These are phyloP conservation scores for Aspergillus texensis DNA, from an alignment of 2,329 filamentous ascomycete genomes.

Conservation along the genomic window DNA sequence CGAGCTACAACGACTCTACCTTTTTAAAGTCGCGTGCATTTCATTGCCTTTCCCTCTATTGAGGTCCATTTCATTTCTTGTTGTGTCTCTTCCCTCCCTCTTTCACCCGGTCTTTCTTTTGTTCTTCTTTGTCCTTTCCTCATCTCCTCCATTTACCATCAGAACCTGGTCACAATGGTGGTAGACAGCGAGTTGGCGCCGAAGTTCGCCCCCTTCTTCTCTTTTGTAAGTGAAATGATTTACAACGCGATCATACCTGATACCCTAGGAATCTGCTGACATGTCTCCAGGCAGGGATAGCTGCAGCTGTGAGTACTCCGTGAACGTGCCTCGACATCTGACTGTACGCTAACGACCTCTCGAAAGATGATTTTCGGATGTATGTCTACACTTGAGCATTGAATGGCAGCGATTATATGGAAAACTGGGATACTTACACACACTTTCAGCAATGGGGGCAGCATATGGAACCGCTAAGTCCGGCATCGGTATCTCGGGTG, in stretches of 20 bases:
- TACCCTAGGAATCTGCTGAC: slow-evolving; percentile 26
- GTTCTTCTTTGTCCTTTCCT: neutral
- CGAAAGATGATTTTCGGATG: slow-evolving; percentile 56
- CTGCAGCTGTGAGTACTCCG: slow-evolving; percentile 47
- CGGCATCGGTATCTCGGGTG: slow-evolving; percentile 68
- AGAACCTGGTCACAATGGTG: slow-evolving; percentile 37
- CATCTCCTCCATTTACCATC: neutral
- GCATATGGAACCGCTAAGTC: slow-evolving; percentile 71
- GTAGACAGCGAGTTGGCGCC: slow-evolving; percentile 57
- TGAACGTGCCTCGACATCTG: slow-evolving; percentile 1
- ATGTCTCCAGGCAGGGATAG: slow-evolving; percentile 48
- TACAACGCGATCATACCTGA: neutral
- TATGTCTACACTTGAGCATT: slow-evolving; percentile 34
- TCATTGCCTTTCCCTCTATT: neutral
- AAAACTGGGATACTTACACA: slow-evolving; percentile 25
- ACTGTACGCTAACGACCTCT: slow-evolving; percentile 27
- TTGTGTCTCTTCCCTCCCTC: neutral
- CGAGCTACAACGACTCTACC: neutral
- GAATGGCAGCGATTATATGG: neutral
- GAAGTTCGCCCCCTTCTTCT: slow-evolving; percentile 69
- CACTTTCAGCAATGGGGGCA: slow-evolving; percentile 60
- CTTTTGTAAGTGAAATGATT: slow-evolving; percentile 58
- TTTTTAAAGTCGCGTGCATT: neutral
- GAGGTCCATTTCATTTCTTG: neutral
- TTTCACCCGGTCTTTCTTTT: neutral